These are phyloP conservation scores for Curvularia verruculosa DNA, from an alignment of 2,329 filamentous ascomycete species.

Conservation along the genomic window DNA sequence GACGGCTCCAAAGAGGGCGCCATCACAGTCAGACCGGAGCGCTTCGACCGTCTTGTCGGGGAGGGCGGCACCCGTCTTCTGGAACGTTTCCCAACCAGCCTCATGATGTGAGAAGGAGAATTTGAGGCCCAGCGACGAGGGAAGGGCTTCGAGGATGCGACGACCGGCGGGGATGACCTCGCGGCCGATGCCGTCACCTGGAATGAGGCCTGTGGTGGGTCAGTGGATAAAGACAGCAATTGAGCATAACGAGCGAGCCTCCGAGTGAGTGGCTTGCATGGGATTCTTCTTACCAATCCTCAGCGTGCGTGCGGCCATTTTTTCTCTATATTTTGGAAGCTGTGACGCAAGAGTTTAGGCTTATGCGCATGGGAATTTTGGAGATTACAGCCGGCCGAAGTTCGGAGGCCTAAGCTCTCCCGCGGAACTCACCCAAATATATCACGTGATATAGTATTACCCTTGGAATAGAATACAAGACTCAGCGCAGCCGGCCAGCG, in stretches of 20 bases:
- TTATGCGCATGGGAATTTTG: slow-evolving; percentile 22
- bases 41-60: slow-evolving; percentile 89
- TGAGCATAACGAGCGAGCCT: neutral
- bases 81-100: slow-evolving; percentile 92
- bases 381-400: slow-evolving; percentile 21
- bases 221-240: slow-evolving; percentile 2
- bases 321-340: no score
- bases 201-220: slow-evolving; percentile 76
- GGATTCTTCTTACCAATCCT: slow-evolving; percentile 31
- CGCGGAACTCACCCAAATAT: neutral
- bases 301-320: slow-evolving; percentile 41
- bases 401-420: slow-evolving; percentile 12
- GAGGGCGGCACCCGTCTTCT: slow-evolving; percentile 84
- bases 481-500: neutral
- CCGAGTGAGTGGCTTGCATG: no score
- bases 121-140: slow-evolving; percentile 85
- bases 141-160: slow-evolving; percentile 89
- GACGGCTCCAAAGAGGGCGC: slow-evolving; percentile 94
- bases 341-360: slow-evolving; percentile 16
- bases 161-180: slow-evolving; percentile 96
- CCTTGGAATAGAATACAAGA: neutral
- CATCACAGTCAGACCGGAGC: slow-evolving; percentile 91
- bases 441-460: neutral
- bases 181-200: slow-evolving; percentile 96
- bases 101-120: slow-evolving; percentile 94